These are phyloP conservation scores for Claviceps arundinis DNA, from an alignment of 2,329 filamentous ascomycete species.

Conservation along the genomic window DNA sequence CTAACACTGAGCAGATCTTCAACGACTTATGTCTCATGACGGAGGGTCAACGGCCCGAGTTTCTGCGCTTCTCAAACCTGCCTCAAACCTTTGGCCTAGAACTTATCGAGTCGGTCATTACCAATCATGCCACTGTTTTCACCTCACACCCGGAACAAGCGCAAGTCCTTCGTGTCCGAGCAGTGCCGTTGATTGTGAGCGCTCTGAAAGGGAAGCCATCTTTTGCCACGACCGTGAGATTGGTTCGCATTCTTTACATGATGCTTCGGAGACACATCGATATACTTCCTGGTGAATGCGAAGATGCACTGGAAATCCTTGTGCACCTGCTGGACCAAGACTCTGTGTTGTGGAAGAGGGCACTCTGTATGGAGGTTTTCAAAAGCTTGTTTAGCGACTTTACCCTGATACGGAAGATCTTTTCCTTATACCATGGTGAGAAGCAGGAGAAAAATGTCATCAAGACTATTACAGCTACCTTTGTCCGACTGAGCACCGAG, in stretches of 20 bases:
- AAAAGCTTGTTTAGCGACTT: slow-evolving; percentile 75
- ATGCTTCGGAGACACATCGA: slow-evolving; percentile 66
- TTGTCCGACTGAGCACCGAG: slow-evolving; percentile 87
- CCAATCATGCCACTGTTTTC: slow-evolving; percentile 74
- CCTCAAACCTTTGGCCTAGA: slow-evolving; percentile 78
- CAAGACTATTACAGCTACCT: slow-evolving; percentile 69
- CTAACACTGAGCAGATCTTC: slow-evolving; percentile 47
- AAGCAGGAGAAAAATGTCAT: slow-evolving; percentile 64
- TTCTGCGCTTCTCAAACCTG: slow-evolving; percentile 65
- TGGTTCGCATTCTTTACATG: slow-evolving; percentile 72
- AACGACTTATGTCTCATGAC: slow-evolving; percentile 82
- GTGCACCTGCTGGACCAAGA: slow-evolving; percentile 85
- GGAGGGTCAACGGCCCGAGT: slow-evolving; percentile 71
- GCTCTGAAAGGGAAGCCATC: slow-evolving; percentile 64
- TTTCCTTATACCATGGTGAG: slow-evolving; percentile 61
- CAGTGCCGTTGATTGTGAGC: slow-evolving; percentile 74
- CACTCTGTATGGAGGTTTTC: slow-evolving; percentile 84
- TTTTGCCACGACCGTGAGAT: slow-evolving; percentile 71
- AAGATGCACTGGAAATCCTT: slow-evolving; percentile 67
- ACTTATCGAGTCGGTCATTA: slow-evolving; percentile 79
- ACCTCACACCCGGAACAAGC: slow-evolving; percentile 66
- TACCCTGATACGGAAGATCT: slow-evolving; percentile 65
- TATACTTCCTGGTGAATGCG: slow-evolving; percentile 65
- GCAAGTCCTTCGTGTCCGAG: slow-evolving; percentile 58
- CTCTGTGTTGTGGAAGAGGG: slow-evolving; percentile 69